Evolutionary conservation across 2,329 filamentous ascomycete genomes (phyloP), one percentile per base, ranked within the genome.

Genomic region (Hymenoscyphus linearis): DNA sequence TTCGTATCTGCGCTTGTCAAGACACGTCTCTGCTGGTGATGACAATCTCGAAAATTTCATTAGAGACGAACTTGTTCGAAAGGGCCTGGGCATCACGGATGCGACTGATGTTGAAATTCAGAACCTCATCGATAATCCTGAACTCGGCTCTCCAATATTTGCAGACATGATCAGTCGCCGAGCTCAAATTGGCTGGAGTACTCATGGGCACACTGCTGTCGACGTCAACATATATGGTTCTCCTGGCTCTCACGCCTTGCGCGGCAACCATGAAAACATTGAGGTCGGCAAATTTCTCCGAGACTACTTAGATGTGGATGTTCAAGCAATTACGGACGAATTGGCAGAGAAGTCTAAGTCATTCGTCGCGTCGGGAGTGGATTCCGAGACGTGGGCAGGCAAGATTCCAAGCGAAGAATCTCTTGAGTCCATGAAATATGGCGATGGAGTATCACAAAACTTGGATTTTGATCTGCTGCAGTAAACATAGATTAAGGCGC

Each of bases 191-290:
- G 96, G 95, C 14, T 99, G 95, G 95, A 88, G 85, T 65, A 96
- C 93, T 0, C 93, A 97, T 74, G 95, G 95, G 31, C 95, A 99
- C 77, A 89, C 88, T 22, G 95, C 88, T 57, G 92, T 95, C 7
- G 95, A 99, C 73, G 95, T 99, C 55, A 99, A 99, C 75, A 91
- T 99, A 67, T 99, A 98, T 77, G 88, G 90, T 58, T 93, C 89
- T 0, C 80, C 81, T 53, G 86, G 90, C 3, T 80, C 84, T 0
- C 80, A 83, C 40, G 84, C 83, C 52, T 79, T 82, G 14, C 80
- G 96, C 6, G 93, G 93, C 7, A 98, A 98, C 74, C 87, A 96
- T 59, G 95, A 99, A 79, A 99, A 99, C 73, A 98, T 88, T 0
- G 92, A 98, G 27, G 82, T 99, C 0, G 95, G 95, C 36, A 79